Conservation (phyloP, 805 yeast species). For the Yarrowia hollandica region DNA sequence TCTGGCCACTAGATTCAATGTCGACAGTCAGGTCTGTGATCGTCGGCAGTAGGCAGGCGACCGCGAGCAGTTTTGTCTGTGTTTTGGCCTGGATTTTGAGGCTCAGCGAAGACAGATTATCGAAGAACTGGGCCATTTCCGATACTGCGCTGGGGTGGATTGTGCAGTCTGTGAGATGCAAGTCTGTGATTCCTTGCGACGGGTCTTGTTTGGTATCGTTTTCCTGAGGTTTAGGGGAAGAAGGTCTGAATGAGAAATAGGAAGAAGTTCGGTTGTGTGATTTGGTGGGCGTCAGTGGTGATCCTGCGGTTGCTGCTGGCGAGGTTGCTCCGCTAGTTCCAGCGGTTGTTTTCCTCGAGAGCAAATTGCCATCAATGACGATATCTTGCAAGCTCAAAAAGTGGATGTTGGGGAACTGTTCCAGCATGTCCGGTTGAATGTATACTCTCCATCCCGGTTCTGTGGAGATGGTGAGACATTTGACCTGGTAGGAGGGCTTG, state of each 20-base stretch:
- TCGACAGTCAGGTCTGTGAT: constrained; percentile 4
- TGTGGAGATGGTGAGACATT: neutral
- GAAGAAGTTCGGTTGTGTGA: constrained; percentile 7
- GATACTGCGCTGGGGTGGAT: neutral
- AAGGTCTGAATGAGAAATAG: constrained; percentile 5
- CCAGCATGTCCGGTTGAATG: constrained; percentile 13
- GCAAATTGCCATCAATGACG: constrained; percentile 10
- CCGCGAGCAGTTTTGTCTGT: neutral
- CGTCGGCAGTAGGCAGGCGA: neutral
- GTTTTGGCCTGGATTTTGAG: neutral
- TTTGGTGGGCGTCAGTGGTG: constrained; percentile 2
- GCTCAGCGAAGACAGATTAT: neutral
- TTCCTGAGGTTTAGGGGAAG: neutral
- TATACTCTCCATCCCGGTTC: constrained; percentile 24
- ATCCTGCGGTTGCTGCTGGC: neutral
- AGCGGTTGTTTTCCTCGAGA: neutral
- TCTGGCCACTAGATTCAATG: neutral
- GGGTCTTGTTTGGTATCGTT: no score
- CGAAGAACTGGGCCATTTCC: neutral
- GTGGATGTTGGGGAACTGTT: constrained; percentile 22
- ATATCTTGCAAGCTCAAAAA: constrained; percentile 8
- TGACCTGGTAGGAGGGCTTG: constrained; percentile 2
- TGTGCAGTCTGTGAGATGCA: constrained; percentile 12
- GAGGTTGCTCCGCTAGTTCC: neutral
- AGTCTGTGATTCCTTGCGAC: neutral